Conservation (phyloP, 306 rosid species). For the Ammopiptanthus mongolicus region DNA sequence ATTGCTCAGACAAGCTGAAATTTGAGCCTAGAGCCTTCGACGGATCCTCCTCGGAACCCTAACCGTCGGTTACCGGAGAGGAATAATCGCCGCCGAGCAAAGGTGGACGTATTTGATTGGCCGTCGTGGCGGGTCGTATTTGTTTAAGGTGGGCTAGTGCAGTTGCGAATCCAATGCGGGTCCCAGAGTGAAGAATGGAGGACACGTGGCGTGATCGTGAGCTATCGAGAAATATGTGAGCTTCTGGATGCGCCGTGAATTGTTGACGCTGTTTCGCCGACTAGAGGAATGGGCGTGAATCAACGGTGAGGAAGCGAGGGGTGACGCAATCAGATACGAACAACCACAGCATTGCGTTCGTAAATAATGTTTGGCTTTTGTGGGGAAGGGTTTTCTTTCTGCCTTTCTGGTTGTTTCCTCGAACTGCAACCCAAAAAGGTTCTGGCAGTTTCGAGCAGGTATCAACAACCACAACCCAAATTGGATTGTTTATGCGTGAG, state of each 20-base stretch:
- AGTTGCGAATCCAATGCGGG: neutral
- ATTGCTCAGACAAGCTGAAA: neutral
- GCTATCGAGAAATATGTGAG: neutral
- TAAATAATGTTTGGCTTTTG: neutral
- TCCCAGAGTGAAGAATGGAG: neutral
- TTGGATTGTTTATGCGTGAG: no score
- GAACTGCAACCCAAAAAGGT: neutral
- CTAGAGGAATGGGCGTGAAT: neutral
- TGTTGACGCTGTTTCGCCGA: neutral
- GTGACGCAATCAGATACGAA: neutral
- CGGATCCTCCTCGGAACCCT: slow-evolving; percentile 17
- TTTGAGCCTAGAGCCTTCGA: neutral
- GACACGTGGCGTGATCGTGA: slow-evolving; percentile 25
- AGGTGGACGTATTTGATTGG: no score
- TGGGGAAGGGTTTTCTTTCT: slow-evolving; percentile 2
- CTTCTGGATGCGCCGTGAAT: neutral
- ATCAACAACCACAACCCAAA: neutral
- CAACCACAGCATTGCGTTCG: neutral
- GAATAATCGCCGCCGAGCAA: neutral
- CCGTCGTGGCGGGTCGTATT: neutral
- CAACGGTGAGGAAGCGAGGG: slow-evolving; percentile 1
- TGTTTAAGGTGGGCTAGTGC: neutral
- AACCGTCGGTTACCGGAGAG: slow-evolving; percentile 16
- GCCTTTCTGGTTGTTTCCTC: slow-evolving; percentile 1
- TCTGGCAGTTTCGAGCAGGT: neutral